Percentiles rank a stretch among this genome's conserved stretches.
These are phyloP conservation scores for Coemansia sp. DNA, from an alignment of 192 early-diverging fungal species.

Conservation along the genomic window DNA sequence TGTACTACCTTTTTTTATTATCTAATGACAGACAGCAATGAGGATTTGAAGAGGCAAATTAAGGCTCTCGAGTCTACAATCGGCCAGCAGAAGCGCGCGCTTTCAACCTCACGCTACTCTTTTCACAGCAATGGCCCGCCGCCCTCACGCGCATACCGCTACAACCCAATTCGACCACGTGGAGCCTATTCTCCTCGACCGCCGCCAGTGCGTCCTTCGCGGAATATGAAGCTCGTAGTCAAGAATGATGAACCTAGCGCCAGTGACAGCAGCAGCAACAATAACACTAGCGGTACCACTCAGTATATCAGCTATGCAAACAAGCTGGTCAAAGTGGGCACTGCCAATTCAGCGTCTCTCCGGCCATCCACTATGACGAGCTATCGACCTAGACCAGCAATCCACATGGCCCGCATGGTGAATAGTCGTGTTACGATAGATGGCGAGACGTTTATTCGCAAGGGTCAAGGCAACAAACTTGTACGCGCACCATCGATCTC, in stretches of 20 bases:
- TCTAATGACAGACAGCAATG: conserved; percentile 26
- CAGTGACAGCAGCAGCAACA: too few species aligned
- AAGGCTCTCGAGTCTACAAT: conserved; percentile 32
- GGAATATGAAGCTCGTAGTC: conserved; percentile 50
- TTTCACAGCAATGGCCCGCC: neutral
- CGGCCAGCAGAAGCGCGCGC: conserved; percentile 12
- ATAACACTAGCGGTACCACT: neutral
- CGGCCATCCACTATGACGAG: neutral
- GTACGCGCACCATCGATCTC: conserved; percentile 21
- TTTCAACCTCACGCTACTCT: conserved; percentile 1
- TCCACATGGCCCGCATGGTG: neutral
- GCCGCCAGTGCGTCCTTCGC: conserved; percentile 25
- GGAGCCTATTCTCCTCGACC: neutral
- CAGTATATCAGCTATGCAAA: conserved; percentile 36
- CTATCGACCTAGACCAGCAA: neutral
- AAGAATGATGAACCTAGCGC: neutral
- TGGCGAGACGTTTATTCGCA: conserved; percentile 34
- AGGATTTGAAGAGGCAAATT: conserved; percentile 40
- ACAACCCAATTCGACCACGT: conserved; percentile 30
- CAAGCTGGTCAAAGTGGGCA: conserved; percentile 45
- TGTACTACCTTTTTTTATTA: neutral
- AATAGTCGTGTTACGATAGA: conserved; percentile 23
- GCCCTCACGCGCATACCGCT: conserved; percentile 13
- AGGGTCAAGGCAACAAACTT: conserved; percentile 44
- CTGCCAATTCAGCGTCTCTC: conserved; percentile 10